Evolutionary conservation across 2,329 filamentous ascomycete genomes (phyloP), one percentile per base, ranked within the genome.

Genomic region (Zasmidium cellare): DNA sequence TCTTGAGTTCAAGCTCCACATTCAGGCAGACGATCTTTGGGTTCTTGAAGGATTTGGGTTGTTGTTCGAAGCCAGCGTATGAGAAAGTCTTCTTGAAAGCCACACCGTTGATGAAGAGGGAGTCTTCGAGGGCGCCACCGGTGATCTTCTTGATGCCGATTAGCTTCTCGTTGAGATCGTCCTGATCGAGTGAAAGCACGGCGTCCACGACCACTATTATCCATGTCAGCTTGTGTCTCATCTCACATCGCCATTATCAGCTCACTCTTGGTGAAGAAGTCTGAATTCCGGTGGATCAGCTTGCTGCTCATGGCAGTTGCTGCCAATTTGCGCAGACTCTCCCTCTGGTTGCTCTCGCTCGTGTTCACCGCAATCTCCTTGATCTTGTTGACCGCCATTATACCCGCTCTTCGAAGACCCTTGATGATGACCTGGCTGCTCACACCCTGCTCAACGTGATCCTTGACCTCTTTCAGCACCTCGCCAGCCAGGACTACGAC

Each of bases 21-120:
- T 97, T 99, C 68, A 99, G 80, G 78, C 93, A 97, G 61, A 97
- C 90, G 67, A 99, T 96, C 82, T 96, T 96, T 61, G 94, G 94
- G 77, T 96, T 86, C 73, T 84, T 87, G 82, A 99, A 97, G 7
- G 85, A 87, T 79, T 99, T 99, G 66, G 94, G 94, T 80, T 99
- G 94, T 80, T 99, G 94, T 80, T 99, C 94, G 79, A 99, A 99
- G 73, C 94, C 94, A 68, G 94, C 94, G 74, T 99, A 99, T 52
- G 93, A 92, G 77, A 99, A 99, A 3, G 94, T 99, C 86, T 99
- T 99, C 83, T 97, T 97, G 84, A 99, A 99, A 35, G 94, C 93
- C 62, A 99, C 94, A 72, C 94, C 94, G 75, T 97, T 94, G 73
- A 99, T 89, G 77, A 97, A 97, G 44, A 96, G 85, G 2, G 93